Evolutionary conservation across 2,329 filamentous ascomycete species (phyloP).

Genomic region (Nectriaceae sp.): DNA sequence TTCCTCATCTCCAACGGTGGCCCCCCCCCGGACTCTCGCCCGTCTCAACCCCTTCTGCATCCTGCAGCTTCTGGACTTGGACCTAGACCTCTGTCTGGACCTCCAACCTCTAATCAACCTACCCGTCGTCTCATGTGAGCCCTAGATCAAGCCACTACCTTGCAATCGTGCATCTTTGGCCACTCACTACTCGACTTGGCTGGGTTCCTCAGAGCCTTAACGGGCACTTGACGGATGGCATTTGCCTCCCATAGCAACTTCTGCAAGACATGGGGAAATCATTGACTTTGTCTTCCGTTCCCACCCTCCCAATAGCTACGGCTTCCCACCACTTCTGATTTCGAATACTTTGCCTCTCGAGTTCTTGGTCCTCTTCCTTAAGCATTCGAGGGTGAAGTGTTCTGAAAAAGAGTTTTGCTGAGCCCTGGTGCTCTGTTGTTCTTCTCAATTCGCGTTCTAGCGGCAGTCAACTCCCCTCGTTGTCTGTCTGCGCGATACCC

Average conservation of each 20-base stretch:
- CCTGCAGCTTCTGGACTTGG: background rate
- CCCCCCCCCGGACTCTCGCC: background rate
- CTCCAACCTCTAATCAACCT: background rate
- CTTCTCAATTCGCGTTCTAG: background rate
- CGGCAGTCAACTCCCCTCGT: background rate
- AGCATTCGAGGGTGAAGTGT: background rate
- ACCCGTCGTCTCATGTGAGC: background rate
- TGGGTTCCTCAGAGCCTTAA: background rate
- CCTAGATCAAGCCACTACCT: background rate
- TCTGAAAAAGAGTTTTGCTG: background rate
- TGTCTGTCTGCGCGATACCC: background rate
- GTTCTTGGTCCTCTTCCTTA: background rate
- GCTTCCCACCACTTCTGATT: background rate
- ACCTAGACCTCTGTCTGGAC: background rate
- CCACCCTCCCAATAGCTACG: background rate
- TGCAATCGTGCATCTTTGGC: background rate
- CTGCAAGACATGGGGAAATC: background rate
- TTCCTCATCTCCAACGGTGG: background rate
- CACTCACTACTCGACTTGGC: background rate
- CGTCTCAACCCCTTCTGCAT: background rate
- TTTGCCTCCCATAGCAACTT: slow-evolving; percentile 1
- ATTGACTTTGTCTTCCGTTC: background rate
- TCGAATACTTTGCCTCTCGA: background rate
- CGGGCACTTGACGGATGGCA: background rate
- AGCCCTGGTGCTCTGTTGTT: background rate